A percentile compares a stretch with the other conserved stretches of the same genome.
phyloP scores from a whole-genome alignment of 2,329 filamentous ascomycete species.

The Xylariaceae sp. region DNA sequence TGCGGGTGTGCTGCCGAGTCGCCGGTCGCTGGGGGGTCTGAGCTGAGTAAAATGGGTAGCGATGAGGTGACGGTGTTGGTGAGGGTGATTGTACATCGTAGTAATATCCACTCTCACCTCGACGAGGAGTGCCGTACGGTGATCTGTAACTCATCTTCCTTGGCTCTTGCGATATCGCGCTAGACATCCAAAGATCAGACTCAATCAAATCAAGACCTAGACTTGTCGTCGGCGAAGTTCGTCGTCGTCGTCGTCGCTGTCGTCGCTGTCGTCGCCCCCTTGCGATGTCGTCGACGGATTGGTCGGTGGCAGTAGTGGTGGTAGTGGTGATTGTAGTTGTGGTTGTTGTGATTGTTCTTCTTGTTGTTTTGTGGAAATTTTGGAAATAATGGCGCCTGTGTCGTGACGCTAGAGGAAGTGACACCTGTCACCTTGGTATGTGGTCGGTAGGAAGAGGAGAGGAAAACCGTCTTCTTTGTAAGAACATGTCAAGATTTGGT shows the following conservation, averaged over 20 bases:
- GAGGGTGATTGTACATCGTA: constrained; percentile 57
- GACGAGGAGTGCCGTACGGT: constrained; percentile 51
- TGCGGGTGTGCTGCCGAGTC: constrained; percentile 55
- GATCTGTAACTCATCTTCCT: constrained; percentile 47
- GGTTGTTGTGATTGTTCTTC: constrained; percentile 15
- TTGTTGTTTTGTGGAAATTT: constrained; percentile 1
- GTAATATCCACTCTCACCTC: constrained; percentile 49
- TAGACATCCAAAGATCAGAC: constrained; percentile 32
- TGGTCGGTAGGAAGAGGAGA: constrained; percentile 61
- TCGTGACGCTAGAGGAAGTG: constrained; percentile 51
- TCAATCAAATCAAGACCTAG: constrained; percentile 24
- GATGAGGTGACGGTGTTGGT: constrained; percentile 59
- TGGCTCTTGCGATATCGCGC: constrained; percentile 39
- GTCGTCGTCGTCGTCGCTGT: constrained; percentile 6
- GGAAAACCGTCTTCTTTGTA: constrained; percentile 55
- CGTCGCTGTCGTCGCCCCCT: constrained; percentile 6
- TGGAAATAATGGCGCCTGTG: constrained; percentile 44
- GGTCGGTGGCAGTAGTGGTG: too few species aligned
- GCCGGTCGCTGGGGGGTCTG: constrained; percentile 56
- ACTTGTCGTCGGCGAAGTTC: too few species aligned
- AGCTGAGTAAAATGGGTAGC: constrained; percentile 50
- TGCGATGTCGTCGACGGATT: too few species aligned
- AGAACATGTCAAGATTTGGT: constrained; percentile 57
- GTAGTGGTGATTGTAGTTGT: background rate
- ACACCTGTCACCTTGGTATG: constrained; percentile 64